Evolutionary conservation across 2,329 filamentous ascomycete species (phyloP), one percentile per base, ranked within the genome.

Genomic region (Cryphonectria japonica): DNA sequence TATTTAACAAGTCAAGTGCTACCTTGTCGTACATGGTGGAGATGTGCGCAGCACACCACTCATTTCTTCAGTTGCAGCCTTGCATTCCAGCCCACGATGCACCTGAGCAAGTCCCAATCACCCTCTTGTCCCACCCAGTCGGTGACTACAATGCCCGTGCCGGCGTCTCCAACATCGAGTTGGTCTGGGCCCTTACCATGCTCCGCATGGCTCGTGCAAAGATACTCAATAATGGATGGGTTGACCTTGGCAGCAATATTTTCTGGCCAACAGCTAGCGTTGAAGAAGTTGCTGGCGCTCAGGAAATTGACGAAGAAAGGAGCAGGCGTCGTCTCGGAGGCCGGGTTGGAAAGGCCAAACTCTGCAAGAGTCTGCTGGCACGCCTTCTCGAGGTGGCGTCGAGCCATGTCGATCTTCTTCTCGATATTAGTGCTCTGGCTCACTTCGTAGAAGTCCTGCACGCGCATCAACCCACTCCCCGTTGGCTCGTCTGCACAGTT

Each of bases 401-500:
- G 90, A 68, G 89, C 89, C 76, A 91, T 91, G 59, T 85, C 82
- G 72, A 97, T 92, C 85, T 98, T 99, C 81, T 91, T 89, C 52
- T 91, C 85, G 72, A 98, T 95, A 76, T 91, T 92, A 71, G 88
- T 84, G 32, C 88, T 89, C 80, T 94, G 89, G 62, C 91, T 83
- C 46, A 99, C 90, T 78, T 97, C 94, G 85, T 97, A 98, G 81
- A 95, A 98, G 83, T 98, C 96, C 83, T 98, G 96, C 59, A 98
- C 91, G 74, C 93, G 91, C 71, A 98, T 89, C 74, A 90, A 85
- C 3, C 93, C 94, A 76, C 90, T 90, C 11, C 88, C 88, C 65
- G 88, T 89, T 46, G 85, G 85, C 69, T 92, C 91, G 77, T 97
- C 90, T 43, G 92, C 89, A 73, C 93, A 93, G 82, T 98, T 98